Evolutionary conservation across 257 asterid species (phyloP).

Genomic region (Linaria vulgaris): DNA sequence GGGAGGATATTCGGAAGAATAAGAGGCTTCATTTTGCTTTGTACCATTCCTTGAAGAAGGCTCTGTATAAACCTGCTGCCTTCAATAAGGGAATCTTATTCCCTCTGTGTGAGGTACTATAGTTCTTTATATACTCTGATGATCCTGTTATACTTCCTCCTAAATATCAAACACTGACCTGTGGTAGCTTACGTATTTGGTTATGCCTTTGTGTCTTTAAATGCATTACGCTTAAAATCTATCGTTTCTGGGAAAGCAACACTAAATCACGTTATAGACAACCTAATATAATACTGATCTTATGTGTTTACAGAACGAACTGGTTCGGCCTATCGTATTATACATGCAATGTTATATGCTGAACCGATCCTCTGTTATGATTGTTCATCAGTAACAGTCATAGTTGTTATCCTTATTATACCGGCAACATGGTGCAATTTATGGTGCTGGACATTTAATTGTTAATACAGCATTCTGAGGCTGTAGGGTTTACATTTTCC

Average conservation of each 20-base stretch:
- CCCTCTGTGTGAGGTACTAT: conserved; percentile 77
- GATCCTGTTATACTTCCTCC: conserved; percentile 1
- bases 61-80: conserved; percentile 89
- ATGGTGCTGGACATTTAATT: too few species aligned
- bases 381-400: too few species aligned
- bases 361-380: too few species aligned
- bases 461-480: too few species aligned
- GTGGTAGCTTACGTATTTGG: background rate
- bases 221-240: background rate
- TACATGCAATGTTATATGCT: too few species aligned
- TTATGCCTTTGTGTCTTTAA: background rate
- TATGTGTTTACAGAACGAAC: background rate
- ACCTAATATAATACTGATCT: background rate
- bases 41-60: conserved; percentile 80
- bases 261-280: background rate
- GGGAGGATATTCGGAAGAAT: conserved; percentile 83
- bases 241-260: background rate
- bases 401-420: too few species aligned
- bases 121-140: background rate
- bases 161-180: background rate
- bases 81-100: conserved; percentile 85
- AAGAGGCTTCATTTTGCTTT: conserved; percentile 84
- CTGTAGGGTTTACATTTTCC: too few species aligned
- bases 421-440: too few species aligned
- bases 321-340: background rate